Base-by-base conservation (phyloP, 345 rosid genomes). In the Gossypium thurberi region DNA sequence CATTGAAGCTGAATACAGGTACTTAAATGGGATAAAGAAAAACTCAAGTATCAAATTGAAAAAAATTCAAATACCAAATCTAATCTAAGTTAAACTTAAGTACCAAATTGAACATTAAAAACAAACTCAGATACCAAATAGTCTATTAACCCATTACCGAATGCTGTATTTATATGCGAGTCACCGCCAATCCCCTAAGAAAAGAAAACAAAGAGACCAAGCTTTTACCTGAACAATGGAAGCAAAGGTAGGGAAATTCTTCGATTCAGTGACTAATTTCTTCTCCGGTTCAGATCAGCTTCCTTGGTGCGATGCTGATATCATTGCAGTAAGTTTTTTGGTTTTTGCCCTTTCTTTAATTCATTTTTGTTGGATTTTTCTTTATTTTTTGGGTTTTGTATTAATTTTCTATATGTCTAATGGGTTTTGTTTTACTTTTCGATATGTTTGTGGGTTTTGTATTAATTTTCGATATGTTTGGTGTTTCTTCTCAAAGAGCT, bases 251-350 rank as follows among this genome's bases (percentile, higher is more conserved):
- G 85, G 83, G 25, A 80, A 81, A 47, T 73, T 81, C 68, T 61
- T 87, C 72, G 85, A 74, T 50, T 85, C 87, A 65, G 88, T 85
- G 72, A 58, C 83, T 44, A 79, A 63, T 62, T 87, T 89, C 88
- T 88, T 91, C 88, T 73, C 86, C 74, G 85, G 86, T 53, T 83
- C 84, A 68, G 93, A 91, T 74, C 88, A 85, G 78, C 84, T 89
- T 74, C 95, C 97, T 2, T 87, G 89, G 89, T 87, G 90, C 85
- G 90, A 89, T 67, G 55, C 84, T 50, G 95, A 89, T 79, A 88
- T 88, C 84, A 76, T 89, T 75, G 60, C 75, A 33, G 97, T 91
- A 83, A 74, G 82, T 57, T 15, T 10, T 37, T 25, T 10, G 44
- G 0, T 33, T 17, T 56, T 13, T 8, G 37, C 23, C 25, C 43